A percentile compares a stretch with the other conserved stretches of the same genome.
Evolutionary conservation across 2,329 filamentous ascomycete species (phyloP).

Genomic region (Diaporthe nobilis): DNA sequence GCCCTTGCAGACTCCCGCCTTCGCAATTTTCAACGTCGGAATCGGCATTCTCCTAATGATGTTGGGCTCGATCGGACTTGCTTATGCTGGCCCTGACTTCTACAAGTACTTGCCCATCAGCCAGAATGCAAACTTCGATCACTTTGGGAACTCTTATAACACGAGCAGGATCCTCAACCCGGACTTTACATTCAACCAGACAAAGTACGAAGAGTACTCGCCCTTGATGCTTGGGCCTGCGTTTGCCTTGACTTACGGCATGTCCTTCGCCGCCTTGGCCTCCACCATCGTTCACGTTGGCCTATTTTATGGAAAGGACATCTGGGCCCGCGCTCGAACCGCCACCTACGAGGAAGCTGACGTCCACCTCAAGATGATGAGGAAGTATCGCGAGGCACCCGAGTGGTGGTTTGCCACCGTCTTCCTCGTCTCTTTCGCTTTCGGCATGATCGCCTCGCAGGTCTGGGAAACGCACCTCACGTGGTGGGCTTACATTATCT

Average conservation of each 20-base stretch:
- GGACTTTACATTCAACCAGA: slow-evolving; percentile 58
- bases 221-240: slow-evolving; percentile 68
- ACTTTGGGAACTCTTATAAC: slow-evolving; percentile 61
- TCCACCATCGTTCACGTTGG: slow-evolving; percentile 66
- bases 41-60: slow-evolving; percentile 66
- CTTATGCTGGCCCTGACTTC: slow-evolving; percentile 63
- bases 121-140: slow-evolving; percentile 67
- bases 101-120: slow-evolving; percentile 63
- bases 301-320: slow-evolving; percentile 62
- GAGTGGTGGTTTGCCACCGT: slow-evolving; percentile 69
- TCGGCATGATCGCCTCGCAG: slow-evolving; percentile 57
- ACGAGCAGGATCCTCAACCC: slow-evolving; percentile 60
- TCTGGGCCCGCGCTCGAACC: slow-evolving; percentile 47
- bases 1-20: slow-evolving; percentile 72
- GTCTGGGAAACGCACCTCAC: slow-evolving; percentile 58
- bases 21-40: slow-evolving; percentile 73
- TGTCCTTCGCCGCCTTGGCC: slow-evolving; percentile 70
- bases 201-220: slow-evolving; percentile 61
- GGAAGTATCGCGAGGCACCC: slow-evolving; percentile 67
- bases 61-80: slow-evolving; percentile 56
- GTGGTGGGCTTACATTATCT: slow-evolving; percentile 59
- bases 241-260: slow-evolving; percentile 68
- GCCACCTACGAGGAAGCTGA: slow-evolving; percentile 60
- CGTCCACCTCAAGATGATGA: slow-evolving; percentile 69
- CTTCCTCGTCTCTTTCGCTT: slow-evolving; percentile 63